Evolutionary conservation across 2,329 filamentous ascomycete genomes (phyloP), one percentile per base, ranked within the genome.

Genomic region (Didymellaceae sp.): DNA sequence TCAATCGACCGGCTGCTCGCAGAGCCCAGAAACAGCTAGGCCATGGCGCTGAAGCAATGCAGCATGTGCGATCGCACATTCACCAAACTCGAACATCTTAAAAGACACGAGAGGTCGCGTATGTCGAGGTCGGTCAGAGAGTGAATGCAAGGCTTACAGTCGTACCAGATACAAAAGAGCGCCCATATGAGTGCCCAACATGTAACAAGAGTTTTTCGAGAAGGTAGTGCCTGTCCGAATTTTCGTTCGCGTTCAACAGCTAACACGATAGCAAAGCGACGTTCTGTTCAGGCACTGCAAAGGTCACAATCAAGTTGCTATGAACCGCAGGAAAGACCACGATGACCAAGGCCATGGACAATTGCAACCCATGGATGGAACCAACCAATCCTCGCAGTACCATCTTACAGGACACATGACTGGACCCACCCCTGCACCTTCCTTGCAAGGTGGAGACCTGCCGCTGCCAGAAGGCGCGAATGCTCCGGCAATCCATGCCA

Each of bases 41-140:
- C 48, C 46, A 72, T 73, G 70, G 67, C 70, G 58, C 53, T 73
- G 57, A 73, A 73, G 45, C 70, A 72, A 58, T 73, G 70, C 63
- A 72, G 68, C 57, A 63, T 71, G 62, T 82, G 80, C 72, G 80
- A 81, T 55, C 76, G 79, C 55, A 78, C 77, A 54, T 82, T 82
- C 70, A 80, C 78, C 54, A 82, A 82, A 67, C 79, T 62, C 35
- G 80, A 82, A 62, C 80, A 82, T 67, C 77, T 80, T 59, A 81
- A 81, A 63, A 75, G 80, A 32, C 80, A 82, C 65, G 79, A 82
- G 62, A 75, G 80, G 61, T 82, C 80, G 48, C 80, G 80, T 82
- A 71, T 62, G 79, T 73, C 39, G 42, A 54, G 43, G 33, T 37
- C 30, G n/a, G 18, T 25, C 10, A 10, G n/a, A 10, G 13, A 4